These are phyloP conservation scores for Candida fluviatilis DNA, from an alignment of 805 yeast genomes.

Conservation along the genomic window DNA sequence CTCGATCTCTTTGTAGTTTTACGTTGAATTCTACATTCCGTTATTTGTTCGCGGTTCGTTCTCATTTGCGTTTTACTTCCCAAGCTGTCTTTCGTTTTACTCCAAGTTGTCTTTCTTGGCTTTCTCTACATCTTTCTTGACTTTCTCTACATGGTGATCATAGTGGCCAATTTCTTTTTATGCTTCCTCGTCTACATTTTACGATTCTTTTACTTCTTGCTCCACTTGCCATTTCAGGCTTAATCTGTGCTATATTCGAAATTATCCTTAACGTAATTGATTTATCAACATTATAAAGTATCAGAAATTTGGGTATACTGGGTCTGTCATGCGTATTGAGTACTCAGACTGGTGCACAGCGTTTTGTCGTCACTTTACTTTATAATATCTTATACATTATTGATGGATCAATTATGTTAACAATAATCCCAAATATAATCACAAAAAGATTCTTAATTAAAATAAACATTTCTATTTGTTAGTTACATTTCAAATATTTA, in stretches of 20 bases:
- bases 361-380: slow-evolving; percentile 39
- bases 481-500: not conserved
- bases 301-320: slow-evolving; percentile 49
- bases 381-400: not conserved
- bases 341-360: slow-evolving; percentile 55
- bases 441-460: not conserved
- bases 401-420: slow-evolving; percentile 5
- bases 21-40: no score
- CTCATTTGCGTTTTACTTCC: no score
- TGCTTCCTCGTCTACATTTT: no score
- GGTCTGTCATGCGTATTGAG: slow-evolving; percentile 38
- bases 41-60: no score
- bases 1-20: no score
- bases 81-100: no score
- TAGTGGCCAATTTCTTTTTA: no score
- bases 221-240: not conserved
- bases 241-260: not conserved
- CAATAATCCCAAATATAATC: slow-evolving; percentile 2
- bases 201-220: not conserved
- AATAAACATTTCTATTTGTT: not conserved
- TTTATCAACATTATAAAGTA: slow-evolving; percentile 9
- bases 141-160: no score
- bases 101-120: no score
- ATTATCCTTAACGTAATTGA: slow-evolving; percentile 5
- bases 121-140: no score